Evolutionary conservation across 225 moss, liverwort and hornwort species (phyloP), one percentile per base, ranked within the genome.

Genomic region (Polytrichum formosum): DNA sequence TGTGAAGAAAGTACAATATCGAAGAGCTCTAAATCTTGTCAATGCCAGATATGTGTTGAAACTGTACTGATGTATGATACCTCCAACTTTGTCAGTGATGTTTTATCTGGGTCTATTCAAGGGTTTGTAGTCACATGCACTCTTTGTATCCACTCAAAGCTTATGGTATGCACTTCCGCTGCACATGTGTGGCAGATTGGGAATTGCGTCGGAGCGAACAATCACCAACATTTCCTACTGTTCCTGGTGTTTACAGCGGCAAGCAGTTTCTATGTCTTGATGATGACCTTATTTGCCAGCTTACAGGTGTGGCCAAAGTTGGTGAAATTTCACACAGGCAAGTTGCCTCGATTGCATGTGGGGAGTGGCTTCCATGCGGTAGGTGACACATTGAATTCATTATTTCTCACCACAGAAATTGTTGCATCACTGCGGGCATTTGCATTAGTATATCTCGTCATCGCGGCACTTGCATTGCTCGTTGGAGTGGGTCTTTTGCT

Each of bases 401-500:
- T 60, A 68, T 3, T 90, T 9, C 37, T 66, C 25, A 81, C 68
- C 54, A 77, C 83, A 19, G 78, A 89, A 2, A 58, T 86, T 25
- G 63, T 77, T 33, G 68, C 72, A 9, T 90, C 91, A 65, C 74
- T 70, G 68, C 80, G 94, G 53, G 91, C 90, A n/a, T 28, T 98
- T 13, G 90, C 85, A 6, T 77, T 94, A 79, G 33, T 92, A 9
- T 94, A 89, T 75, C 78, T 94, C 63, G 65, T 79, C 19, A 85
- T 91, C 29, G 90, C 85, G 0, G 88, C 92, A 73, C 63, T 90
- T 58, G 82, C 94, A 8, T 67, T 98, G 37, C 73, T 77, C 35
- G 61, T 88, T 22, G 92, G 90, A 58, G 87, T 94, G 2, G 92
- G 92, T 6, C 61, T 94, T 59, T 83, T 98, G 16, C 91, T 98